phyloP scores from a whole-genome alignment of 2,329 filamentous ascomycete genomes.

The Endothia cerciana region DNA sequence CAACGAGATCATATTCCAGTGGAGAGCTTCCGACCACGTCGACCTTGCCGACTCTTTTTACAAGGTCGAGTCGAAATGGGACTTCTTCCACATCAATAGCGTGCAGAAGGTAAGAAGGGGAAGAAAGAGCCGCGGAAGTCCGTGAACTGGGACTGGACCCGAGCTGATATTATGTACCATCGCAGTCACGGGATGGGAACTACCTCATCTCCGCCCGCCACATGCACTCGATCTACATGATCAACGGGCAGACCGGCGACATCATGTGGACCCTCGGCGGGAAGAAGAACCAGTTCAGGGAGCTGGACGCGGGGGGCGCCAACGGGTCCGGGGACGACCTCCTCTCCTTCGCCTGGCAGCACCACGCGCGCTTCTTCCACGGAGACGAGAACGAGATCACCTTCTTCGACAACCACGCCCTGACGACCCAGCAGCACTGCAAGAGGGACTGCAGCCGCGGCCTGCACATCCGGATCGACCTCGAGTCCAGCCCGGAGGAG shows the following conservation, averaged over 20 bases:
- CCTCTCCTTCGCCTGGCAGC: conserved; percentile 47
- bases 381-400: conserved; percentile 35
- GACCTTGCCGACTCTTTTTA: conserved; percentile 27
- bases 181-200: conserved; percentile 44
- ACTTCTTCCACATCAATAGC: conserved; percentile 59
- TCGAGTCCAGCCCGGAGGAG: conserved; percentile 28
- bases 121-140: not conserved
- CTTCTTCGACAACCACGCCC: conserved; percentile 51
- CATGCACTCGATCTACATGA: conserved; percentile 49
- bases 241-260: conserved; percentile 53
- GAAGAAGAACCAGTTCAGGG: conserved; percentile 48
- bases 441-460: conserved; percentile 39
- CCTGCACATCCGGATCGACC: conserved; percentile 44
- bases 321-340: not conserved
- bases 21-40: conserved; percentile 44
- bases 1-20: conserved; percentile 53
- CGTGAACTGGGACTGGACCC: not conserved
- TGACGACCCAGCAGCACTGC: conserved; percentile 37
- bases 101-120: conserved; percentile 36
- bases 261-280: conserved; percentile 58
- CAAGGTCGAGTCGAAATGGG: conserved; percentile 1
- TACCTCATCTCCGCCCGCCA: conserved; percentile 59
- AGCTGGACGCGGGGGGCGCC: conserved; percentile 22
- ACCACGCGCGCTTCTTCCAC: conserved; percentile 49
- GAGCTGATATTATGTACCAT: conserved; percentile 5